A percentile compares a stretch with the other conserved stretches of the same genome.
phyloP scores from a whole-genome alignment of 2,329 filamentous ascomycete species.

The Alternaria arborescens region DNA sequence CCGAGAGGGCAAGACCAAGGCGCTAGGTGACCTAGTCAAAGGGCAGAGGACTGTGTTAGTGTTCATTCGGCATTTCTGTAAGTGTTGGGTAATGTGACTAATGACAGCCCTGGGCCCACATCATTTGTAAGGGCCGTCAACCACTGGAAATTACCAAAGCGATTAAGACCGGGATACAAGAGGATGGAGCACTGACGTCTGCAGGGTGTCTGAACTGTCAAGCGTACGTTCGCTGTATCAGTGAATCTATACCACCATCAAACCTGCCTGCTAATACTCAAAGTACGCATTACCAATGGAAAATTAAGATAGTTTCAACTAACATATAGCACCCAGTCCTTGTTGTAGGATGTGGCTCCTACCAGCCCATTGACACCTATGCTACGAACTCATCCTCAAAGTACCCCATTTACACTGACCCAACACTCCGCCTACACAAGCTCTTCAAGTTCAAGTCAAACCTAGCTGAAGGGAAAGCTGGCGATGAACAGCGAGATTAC shows the following conservation, averaged over 20 bases:
- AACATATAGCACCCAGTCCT: slow-evolving; percentile 20
- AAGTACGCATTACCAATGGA: slow-evolving; percentile 17
- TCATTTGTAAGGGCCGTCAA: too few relatives aligned
- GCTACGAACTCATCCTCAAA: slow-evolving; percentile 21
- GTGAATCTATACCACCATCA: slow-evolving; percentile 28
- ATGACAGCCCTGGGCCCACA: neutral
- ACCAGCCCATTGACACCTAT: slow-evolving; percentile 36
- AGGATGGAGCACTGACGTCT: neutral
- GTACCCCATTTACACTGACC: slow-evolving; percentile 38
- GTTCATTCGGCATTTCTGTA: slow-evolving; percentile 37
- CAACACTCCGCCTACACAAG: slow-evolving; percentile 27
- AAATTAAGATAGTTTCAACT: neutral
- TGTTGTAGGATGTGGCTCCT: slow-evolving; percentile 32
- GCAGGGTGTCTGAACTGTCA: slow-evolving; percentile 40
- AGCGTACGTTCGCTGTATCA: slow-evolving; percentile 31
- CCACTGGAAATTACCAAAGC: neutral
- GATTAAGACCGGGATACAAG: neutral
- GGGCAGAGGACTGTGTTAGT: slow-evolving; percentile 28
- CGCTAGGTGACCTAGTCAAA: slow-evolving; percentile 25
- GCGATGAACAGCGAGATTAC: slow-evolving; percentile 29
- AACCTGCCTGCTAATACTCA: slow-evolving; percentile 29
- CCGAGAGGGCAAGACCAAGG: slow-evolving; percentile 18
- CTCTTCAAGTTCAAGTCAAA: slow-evolving; percentile 34
- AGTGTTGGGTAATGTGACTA: neutral
- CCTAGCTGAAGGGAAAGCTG: slow-evolving; percentile 22